Percentiles rank a stretch among this genome's conserved stretches.
These are phyloP conservation scores for Drosera spatulata DNA, from an alignment of 179 eudicot genomes.

Conservation along the genomic window DNA sequence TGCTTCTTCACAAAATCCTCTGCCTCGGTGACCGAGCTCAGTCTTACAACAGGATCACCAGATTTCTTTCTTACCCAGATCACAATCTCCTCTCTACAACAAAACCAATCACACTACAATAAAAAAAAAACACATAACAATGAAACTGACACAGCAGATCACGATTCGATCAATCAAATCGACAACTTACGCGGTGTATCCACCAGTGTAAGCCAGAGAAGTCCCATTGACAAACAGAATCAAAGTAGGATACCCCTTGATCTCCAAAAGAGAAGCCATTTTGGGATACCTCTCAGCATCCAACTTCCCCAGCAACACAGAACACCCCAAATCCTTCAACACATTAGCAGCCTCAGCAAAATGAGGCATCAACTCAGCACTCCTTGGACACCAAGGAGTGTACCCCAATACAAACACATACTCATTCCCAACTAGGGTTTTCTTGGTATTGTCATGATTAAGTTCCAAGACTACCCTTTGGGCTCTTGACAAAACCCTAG, in stretches of 20 bases:
- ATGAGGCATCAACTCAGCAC: conserved; percentile 91
- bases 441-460: conserved; percentile 47
- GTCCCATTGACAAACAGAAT: conserved; percentile 65
- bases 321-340: conserved; percentile 39
- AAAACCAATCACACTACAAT: background rate
- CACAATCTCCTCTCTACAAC: conserved; percentile 75
- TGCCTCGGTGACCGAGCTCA: conserved; percentile 50
- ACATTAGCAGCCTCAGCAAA: conserved; percentile 82
- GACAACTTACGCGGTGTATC: conserved; percentile 61
- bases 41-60: conserved; percentile 58
- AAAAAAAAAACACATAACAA: background rate
- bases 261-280: conserved; percentile 51
- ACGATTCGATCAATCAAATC: conserved; percentile 1
- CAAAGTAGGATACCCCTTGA: conserved; percentile 84
- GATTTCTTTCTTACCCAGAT: conserved; percentile 86
- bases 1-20: conserved; percentile 59
- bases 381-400: conserved; percentile 85
- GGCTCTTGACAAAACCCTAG: conserved; percentile 54
- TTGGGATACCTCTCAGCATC: conserved; percentile 72
- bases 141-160: background rate
- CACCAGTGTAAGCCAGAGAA: conserved; percentile 73
- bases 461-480: conserved; percentile 71
- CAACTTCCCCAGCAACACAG: conserved; percentile 59
- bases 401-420: conserved; percentile 70
- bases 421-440: conserved; percentile 36